phyloP scores from a whole-genome alignment of 1,139 yeast species.

The Scheffersomyces lignicola region DNA sequence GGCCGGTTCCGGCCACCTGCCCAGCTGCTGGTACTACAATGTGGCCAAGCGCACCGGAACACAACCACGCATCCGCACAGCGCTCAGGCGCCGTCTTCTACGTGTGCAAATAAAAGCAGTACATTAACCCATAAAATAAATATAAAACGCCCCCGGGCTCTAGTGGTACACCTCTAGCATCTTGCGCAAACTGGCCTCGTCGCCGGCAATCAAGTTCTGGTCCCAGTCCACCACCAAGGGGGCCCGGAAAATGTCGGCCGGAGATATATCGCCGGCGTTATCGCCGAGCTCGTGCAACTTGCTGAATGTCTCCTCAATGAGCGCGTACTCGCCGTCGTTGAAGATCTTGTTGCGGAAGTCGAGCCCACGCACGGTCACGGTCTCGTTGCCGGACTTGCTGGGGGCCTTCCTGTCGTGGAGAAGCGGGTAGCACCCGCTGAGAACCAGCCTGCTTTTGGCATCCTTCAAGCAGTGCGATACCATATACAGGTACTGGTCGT shows the following conservation, averaged over 20 bases:
- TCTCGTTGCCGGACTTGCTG: slow-evolving; percentile 15
- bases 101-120: too few species aligned
- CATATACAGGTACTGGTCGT: slow-evolving; percentile 39
- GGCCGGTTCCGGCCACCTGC: too few species aligned
- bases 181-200: slow-evolving; percentile 31
- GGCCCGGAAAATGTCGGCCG: slow-evolving; percentile 38
- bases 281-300: slow-evolving; percentile 21
- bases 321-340: slow-evolving; percentile 38
- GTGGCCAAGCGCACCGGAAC: too few species aligned
- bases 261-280: slow-evolving; percentile 26
- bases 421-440: slow-evolving; percentile 41
- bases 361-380: slow-evolving; percentile 30
- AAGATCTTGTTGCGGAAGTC: slow-evolving; percentile 27
- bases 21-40: too few species aligned
- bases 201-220: slow-evolving; percentile 43
- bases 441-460: slow-evolving; percentile 23
- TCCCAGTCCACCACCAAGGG: slow-evolving; percentile 53
- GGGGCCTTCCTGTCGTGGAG: slow-evolving; percentile 25
- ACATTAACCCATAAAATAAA: neutral
- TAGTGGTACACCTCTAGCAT: slow-evolving; percentile 32
- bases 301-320: slow-evolving; percentile 42
- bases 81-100: too few species aligned
- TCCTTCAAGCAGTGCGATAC: slow-evolving; percentile 29
- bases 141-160: neutral
- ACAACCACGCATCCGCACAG: too few species aligned